These are phyloP conservation scores for Aspergillus floridensis DNA, from an alignment of 2,329 filamentous ascomycete genomes.

Conservation along the genomic window DNA sequence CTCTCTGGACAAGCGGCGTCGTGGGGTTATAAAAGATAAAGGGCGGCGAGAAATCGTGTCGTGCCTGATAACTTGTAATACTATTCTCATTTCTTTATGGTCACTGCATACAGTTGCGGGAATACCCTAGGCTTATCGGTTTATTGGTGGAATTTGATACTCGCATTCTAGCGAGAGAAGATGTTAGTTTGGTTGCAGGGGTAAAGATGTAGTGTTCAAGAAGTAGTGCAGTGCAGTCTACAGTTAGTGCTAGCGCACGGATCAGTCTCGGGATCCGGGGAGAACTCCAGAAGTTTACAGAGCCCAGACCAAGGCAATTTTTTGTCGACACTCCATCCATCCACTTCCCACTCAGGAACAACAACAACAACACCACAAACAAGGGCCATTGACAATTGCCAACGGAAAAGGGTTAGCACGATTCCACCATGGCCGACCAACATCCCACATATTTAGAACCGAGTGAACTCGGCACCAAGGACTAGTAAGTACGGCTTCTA, in stretches of 20 bases:
- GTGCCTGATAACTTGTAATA: constrained; percentile 36
- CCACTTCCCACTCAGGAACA: background rate
- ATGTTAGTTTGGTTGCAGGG: background rate
- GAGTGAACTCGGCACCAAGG: constrained; percentile 79
- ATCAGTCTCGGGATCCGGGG: background rate
- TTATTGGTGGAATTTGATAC: constrained; percentile 3
- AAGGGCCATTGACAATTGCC: background rate
- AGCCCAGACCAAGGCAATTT: no score
- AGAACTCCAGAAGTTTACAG: background rate
- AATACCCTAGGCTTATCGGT: constrained; percentile 18
- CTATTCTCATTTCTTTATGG: constrained; percentile 21
- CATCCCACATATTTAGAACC: constrained; percentile 69
- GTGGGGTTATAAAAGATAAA: constrained; percentile 26
- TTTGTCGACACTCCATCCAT: no score
- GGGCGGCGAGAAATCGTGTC: constrained; percentile 18
- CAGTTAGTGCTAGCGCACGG: background rate
- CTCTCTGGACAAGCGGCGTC: constrained; percentile 26
- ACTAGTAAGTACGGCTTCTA: constrained; percentile 64
- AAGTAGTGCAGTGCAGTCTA: no score
- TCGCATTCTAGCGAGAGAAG: background rate
- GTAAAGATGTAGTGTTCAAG: background rate
- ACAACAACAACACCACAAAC: no score
- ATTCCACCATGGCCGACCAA: constrained; percentile 20
- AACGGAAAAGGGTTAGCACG: no score
- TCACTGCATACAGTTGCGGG: constrained; percentile 4